These are phyloP conservation scores for Nelumbo lutea DNA, from an alignment of 164 flowering plant species.

Conservation along the genomic window DNA sequence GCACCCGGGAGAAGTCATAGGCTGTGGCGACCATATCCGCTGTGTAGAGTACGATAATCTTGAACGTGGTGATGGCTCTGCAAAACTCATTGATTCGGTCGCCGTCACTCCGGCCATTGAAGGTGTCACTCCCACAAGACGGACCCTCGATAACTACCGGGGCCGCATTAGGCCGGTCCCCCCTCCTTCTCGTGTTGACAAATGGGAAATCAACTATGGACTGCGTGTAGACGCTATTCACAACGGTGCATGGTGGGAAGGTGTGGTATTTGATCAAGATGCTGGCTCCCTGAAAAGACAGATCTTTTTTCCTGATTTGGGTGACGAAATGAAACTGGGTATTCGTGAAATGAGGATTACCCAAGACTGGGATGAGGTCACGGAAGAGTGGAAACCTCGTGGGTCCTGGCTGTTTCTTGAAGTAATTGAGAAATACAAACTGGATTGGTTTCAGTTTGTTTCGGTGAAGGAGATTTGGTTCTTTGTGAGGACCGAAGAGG, in stretches of 20 bases:
- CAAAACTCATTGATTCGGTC: constrained; percentile 9
- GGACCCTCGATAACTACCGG: constrained; percentile 3
- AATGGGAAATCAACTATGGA: constrained; percentile 42
- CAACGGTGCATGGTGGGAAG: constrained; percentile 94
- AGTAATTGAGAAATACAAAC: constrained; percentile 37
- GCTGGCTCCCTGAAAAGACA: constrained; percentile 41
- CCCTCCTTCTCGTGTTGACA: neutral
- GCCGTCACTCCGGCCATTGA: constrained; percentile 2
- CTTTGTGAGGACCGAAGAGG: constrained; percentile 32
- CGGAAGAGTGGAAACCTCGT: constrained; percentile 40
- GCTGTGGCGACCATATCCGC: constrained; percentile 1
- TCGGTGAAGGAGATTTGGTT: constrained; percentile 65
- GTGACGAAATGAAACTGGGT: constrained; percentile 47
- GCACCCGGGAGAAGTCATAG: constrained; percentile 19
- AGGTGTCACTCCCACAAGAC: neutral
- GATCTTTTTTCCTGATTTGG: constrained; percentile 82
- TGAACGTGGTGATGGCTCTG: constrained; percentile 11
- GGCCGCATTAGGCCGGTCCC: constrained; percentile 21
- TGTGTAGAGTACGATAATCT: constrained; percentile 18
- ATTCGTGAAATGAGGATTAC: constrained; percentile 42
- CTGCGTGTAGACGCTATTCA: constrained; percentile 63
- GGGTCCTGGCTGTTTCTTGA: constrained; percentile 57
- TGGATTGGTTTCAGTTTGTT: constrained; percentile 24
- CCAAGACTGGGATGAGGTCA: constrained; percentile 53
- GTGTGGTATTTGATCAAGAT: constrained; percentile 66